A percentile compares a stretch with the other conserved stretches of the same genome.
phyloP scores from a whole-genome alignment of 2,329 filamentous ascomycete genomes.

The Albifimbria verrucaria region DNA sequence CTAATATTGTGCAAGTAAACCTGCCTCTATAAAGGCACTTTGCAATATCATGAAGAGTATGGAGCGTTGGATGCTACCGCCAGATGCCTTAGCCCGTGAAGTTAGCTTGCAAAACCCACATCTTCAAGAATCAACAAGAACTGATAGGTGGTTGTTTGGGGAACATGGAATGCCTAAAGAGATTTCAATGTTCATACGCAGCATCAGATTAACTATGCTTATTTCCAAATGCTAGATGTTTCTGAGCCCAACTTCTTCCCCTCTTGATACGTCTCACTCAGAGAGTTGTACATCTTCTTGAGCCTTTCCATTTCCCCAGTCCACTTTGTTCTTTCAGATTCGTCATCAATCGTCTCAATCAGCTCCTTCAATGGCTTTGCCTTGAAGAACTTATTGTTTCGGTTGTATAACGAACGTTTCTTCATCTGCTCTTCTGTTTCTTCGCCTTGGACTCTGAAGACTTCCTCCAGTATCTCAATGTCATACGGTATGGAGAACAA shows the following conservation, averaged over 20 bases:
- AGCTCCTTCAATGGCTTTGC: conserved; percentile 40
- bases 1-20: too few species aligned
- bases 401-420: conserved; percentile 47
- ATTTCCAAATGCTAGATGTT: conserved; percentile 49
- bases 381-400: conserved; percentile 53
- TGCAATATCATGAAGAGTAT: too few species aligned
- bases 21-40: too few species aligned
- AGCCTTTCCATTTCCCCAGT: conserved; percentile 40
- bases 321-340: conserved; percentile 29
- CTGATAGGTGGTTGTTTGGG: too few species aligned
- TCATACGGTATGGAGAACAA: conserved; percentile 55
- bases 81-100: too few species aligned
- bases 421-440: conserved; percentile 36
- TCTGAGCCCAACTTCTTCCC: conserved; percentile 39
- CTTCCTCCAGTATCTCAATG: conserved; percentile 53
- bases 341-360: conserved; percentile 31
- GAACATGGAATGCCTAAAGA: too few species aligned
- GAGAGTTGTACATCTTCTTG: conserved; percentile 43
- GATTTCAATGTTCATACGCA: too few species aligned
- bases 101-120: too few species aligned
- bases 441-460: conserved; percentile 46
- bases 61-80: too few species aligned
- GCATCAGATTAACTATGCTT: neutral
- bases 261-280: conserved; percentile 48
- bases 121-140: too few species aligned